Conservation (phyloP, 148 eudicot species). For the Rhododendron kiyosumense region DNA sequence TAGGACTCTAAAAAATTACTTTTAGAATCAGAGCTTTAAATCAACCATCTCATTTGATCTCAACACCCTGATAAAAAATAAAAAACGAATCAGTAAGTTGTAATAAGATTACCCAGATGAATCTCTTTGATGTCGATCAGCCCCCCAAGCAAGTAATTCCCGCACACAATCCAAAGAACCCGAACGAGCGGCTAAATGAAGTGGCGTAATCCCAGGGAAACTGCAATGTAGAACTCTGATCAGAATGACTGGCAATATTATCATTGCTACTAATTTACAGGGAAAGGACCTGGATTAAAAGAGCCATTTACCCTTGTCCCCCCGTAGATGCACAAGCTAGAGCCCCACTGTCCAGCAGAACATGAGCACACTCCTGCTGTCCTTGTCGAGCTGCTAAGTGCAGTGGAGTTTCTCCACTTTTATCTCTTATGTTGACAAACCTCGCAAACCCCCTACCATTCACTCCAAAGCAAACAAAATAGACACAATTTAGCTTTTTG, state of each 20-base stretch:
- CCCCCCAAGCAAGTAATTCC: constrained; percentile 28
- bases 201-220: constrained; percentile 22
- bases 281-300: neutral
- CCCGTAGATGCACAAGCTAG: constrained; percentile 28
- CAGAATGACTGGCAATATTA: neutral
- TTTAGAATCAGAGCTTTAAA: neutral
- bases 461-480: neutral
- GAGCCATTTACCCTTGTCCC: constrained; percentile 7
- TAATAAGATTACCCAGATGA: constrained; percentile 23
- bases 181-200: constrained; percentile 29
- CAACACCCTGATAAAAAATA: neutral
- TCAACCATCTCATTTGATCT: neutral
- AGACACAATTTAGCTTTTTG: neutral
- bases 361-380: constrained; percentile 19
- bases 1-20: neutral
- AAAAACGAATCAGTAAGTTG: neutral
- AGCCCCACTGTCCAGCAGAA: constrained; percentile 24
- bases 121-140: constrained; percentile 26
- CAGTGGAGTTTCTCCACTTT: constrained; percentile 23
- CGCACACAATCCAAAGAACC: constrained; percentile 34
- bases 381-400: constrained; percentile 28
- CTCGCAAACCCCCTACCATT: constrained; percentile 28
- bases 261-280: neutral
- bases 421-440: constrained; percentile 33
- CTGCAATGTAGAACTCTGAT: constrained; percentile 10